Base-by-base conservation (phyloP, 345 rosid genomes). In the Odontarrhena argentea region DNA sequence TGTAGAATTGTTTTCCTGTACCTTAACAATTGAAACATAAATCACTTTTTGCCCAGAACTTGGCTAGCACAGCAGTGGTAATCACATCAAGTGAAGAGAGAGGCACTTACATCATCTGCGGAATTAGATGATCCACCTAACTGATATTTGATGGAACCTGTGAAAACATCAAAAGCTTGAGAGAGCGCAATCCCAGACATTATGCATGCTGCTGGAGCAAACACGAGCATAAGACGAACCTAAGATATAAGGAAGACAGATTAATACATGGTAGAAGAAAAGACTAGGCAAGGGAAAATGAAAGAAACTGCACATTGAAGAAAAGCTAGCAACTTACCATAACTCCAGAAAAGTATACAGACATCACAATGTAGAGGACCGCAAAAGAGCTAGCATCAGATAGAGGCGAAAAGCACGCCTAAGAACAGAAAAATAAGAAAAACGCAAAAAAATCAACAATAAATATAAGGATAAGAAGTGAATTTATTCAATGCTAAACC, bases 131-230 rank as follows among this genome's bases (percentile, higher is more conserved):
- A 74, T 26, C 86, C 86, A 9, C 83, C 80, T 36, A 91, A 74
- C 73, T 91, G 97, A 76, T 88, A 94, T 83, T 94, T 94, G 72
- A 94, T 85, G 70, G 99, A 94, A 47, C 82, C 68, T 32, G 99
- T 91, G 67, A 91, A 83, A 75, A 89, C 88, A 77, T 83, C 88
- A 82, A 94, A 91, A 71, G 99, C 89, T 80, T 94, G 93, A 65
- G 99, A 94, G 43, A 94, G 89, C 62, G 99, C 96, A 74, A 94
- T 94, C 50, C 99, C 99, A 81, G 99, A 94, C 87, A 84, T 77
- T 69, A 94, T 94, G 82, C 99, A 94, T 57, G 99, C 99, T 43
- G 99, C 99, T 62, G 99, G 99, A 78, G 99, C 99, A 83, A 94
- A 76, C 35, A 94, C 99, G 67, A 94, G 97, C 99, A 94, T 94